These are phyloP conservation scores for Scedosporium dehoogii DNA, from an alignment of 2,329 filamentous ascomycete species.

Conservation along the genomic window DNA sequence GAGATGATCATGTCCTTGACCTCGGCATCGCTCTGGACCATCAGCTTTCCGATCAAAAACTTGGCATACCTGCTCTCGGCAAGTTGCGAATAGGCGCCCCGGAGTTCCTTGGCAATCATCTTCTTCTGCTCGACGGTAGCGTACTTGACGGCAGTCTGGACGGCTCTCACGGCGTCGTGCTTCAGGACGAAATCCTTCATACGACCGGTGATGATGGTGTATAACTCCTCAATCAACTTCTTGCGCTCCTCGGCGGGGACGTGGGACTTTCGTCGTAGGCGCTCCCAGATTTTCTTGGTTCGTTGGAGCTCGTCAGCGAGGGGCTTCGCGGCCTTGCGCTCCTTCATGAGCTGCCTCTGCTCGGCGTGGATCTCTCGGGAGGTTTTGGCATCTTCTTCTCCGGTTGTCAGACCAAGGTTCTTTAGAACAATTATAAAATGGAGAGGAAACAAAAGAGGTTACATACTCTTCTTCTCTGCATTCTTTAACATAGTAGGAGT, in stretches of 20 bases:
- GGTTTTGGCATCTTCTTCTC: slow-evolving; percentile 39
- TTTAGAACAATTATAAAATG: not conserved
- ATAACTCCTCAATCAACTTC: slow-evolving; percentile 79
- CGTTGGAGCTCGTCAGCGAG: slow-evolving; percentile 81
- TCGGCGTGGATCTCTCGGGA: slow-evolving; percentile 85
- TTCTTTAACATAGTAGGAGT: too few species aligned
- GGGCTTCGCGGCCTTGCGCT: slow-evolving; percentile 87
- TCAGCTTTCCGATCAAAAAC: slow-evolving; percentile 89
- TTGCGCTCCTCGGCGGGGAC: slow-evolving; percentile 84
- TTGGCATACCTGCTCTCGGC: slow-evolving; percentile 96
- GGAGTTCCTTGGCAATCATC: slow-evolving; percentile 77
- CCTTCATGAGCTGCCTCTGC: slow-evolving; percentile 78
- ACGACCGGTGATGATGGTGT: slow-evolving; percentile 79
- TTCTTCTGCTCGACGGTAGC: slow-evolving; percentile 74
- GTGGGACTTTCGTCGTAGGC: slow-evolving; percentile 83
- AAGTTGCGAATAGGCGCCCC: slow-evolving; percentile 72
- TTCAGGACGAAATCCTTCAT: slow-evolving; percentile 97
- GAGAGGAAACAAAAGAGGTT: not conserved
- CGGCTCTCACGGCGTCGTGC: slow-evolving; percentile 92
- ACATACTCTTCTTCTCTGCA: too few species aligned
- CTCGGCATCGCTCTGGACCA: slow-evolving; percentile 83
- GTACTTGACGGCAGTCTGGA: slow-evolving; percentile 97
- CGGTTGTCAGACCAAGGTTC: not conserved
- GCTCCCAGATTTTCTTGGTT: slow-evolving; percentile 96
- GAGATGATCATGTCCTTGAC: slow-evolving; percentile 82